Conservation (phyloP, 1,284 basidiomycete species). For the Trichosporon ovoides region DNA sequence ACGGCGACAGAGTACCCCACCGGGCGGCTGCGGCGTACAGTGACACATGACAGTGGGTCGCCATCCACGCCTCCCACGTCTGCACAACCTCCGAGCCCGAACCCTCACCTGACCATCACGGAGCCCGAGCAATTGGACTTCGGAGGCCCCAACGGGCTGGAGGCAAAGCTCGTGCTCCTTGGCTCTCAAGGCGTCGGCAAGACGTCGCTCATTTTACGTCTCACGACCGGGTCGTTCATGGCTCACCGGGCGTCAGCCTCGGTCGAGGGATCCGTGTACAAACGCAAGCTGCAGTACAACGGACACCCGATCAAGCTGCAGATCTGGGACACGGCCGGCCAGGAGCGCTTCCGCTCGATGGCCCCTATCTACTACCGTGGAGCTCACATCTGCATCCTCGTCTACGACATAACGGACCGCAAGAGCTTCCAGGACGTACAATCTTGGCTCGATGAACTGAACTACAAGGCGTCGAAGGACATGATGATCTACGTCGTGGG, state of each 20-base stretch:
- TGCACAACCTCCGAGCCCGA: neutral
- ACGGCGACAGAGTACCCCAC: slow-evolving; percentile 14
- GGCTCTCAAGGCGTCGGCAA: slow-evolving; percentile 97
- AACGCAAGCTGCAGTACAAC: slow-evolving; percentile 85
- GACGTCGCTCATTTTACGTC: slow-evolving; percentile 86
- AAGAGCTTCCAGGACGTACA: slow-evolving; percentile 84
- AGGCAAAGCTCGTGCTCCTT: slow-evolving; percentile 95
- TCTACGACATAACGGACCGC: slow-evolving; percentile 56
- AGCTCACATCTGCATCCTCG: slow-evolving; percentile 53
- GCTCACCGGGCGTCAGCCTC: slow-evolving; percentile 76
- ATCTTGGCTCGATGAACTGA: slow-evolving; percentile 76
- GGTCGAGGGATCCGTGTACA: slow-evolving; percentile 89
- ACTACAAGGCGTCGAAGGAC: slow-evolving; percentile 40
- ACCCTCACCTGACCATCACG: neutral
- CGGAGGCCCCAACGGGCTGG: slow-evolving; percentile 53
- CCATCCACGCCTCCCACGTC: neutral
- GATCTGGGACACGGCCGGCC: slow-evolving; percentile 94
- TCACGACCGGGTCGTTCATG: slow-evolving; percentile 85
- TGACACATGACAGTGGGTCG: neutral
- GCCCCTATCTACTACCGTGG: slow-evolving; percentile 60
- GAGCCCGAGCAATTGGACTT: slow-evolving; percentile 25
- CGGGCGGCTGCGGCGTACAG: neutral
- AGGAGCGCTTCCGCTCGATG: slow-evolving; percentile 93
- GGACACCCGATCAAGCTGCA: slow-evolving; percentile 75
- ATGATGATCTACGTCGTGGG: slow-evolving; percentile 47